Base-by-base conservation (phyloP, 2,329 filamentous ascomycete species). In the Ophiostoma montium region DNA sequence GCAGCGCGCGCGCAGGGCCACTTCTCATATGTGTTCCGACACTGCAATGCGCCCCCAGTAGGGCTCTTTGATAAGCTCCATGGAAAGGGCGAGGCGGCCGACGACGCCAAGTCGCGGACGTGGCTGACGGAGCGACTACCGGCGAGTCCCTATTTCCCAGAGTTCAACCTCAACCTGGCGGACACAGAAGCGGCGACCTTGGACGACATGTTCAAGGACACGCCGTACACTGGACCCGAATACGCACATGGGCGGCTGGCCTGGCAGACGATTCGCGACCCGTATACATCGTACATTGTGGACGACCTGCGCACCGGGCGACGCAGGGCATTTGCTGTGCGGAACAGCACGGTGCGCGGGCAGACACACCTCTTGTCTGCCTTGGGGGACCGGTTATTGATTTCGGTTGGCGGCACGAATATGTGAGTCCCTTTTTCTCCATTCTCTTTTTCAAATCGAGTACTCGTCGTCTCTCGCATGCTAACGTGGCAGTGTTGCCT, bases 161-260 rank as follows among this genome's bases (percentile, higher is more conserved):
- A n/a, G n/a, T n/a, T n/a, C n/a, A n/a, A n/a, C n/a, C n/a, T n/a
- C n/a, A n/a, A n/a, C n/a, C n/a, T n/a, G n/a, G n/a, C n/a, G n/a
- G n/a, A n/a, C n/a, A n/a, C n/a, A n/a, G n/a, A n/a, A n/a, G n/a
- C n/a, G n/a, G n/a, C n/a, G n/a, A n/a, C n/a, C n/a, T n/a, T n/a
- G n/a, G 35, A 48, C 15, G 23, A 35, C 36, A 31, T 38, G 12
- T 27, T 39, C 19, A 30, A 50, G 18, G 21, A 35, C 7, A 36
- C 27, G 6, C 13, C 47, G 11, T 51, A 47, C 21, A 31, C 31
- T 15, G 21, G 39, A 7, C 41, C 44, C 27, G 46, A 53, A 3
- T 56, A 54, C 33, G 46, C 52, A 13, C 19, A 57, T 27, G 55
- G 55, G 10, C 49, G 53, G 5, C 27, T 57, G 3, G 49, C 48